Evolutionary conservation across 495 filamentous ascomycete species (phyloP).

Genomic region (Tetracladium marchalianum): DNA sequence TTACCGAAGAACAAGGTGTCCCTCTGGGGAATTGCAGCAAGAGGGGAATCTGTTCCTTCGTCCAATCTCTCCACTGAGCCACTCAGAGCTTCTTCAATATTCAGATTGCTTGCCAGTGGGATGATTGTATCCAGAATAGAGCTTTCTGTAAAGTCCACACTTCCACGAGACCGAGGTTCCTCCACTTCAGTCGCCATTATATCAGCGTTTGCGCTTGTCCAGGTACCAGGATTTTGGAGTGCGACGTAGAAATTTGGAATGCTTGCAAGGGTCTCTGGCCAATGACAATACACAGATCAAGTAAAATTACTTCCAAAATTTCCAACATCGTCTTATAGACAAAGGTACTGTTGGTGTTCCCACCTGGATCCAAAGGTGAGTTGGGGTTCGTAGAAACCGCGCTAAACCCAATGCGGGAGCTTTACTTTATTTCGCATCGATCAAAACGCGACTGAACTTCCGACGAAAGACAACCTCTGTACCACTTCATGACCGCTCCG

Average conservation of each 20-base stretch:
- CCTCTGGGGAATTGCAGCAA: slow-evolving; percentile 38
- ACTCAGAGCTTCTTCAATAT: slow-evolving; percentile 49
- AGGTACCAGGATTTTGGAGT: neutral
- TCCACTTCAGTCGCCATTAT: neutral
- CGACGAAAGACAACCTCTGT: no score
- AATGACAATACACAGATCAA: no score
- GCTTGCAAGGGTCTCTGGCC: no score
- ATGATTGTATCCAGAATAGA: slow-evolving; percentile 71
- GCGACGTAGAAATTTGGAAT: neutral
- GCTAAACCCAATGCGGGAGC: no score
- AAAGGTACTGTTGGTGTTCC: no score
- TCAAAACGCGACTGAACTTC: no score
- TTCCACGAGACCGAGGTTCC: slow-evolving; percentile 14
- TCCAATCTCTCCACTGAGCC: slow-evolving; percentile 22
- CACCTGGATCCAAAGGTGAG: no score
- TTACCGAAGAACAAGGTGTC: slow-evolving; percentile 46
- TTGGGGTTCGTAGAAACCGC: no score
- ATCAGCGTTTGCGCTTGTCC: neutral
- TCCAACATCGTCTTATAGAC: no score
- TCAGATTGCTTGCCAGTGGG: slow-evolving; percentile 56
- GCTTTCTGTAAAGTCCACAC: slow-evolving; percentile 54
- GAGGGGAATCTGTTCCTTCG: slow-evolving; percentile 12
- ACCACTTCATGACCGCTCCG: no score
- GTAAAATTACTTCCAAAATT: no score
- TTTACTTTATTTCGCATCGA: no score